Evolutionary conservation across 495 filamentous ascomycete species (phyloP), one percentile per base, ranked within the genome.

Genomic region (Penicillium chermesinum): DNA sequence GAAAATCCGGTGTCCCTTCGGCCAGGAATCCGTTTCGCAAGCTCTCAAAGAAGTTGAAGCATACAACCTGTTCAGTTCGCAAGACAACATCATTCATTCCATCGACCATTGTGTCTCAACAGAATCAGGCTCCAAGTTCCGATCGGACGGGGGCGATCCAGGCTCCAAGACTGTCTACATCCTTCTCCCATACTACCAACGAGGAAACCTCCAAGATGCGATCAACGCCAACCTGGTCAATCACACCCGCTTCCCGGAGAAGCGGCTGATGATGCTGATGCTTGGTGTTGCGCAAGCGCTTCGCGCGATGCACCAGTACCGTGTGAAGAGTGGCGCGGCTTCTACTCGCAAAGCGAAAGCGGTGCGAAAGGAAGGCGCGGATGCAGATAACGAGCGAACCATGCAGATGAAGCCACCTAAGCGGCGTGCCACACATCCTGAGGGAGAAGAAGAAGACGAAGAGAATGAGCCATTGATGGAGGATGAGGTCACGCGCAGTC

Each of bases 161-260:
- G 80, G 77, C 22, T 82, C 80, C 41, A 97, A 98, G 71, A 97
- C 91, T 1, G 93, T 97, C 16, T 97, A 97, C 60, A 94, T 98
- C 50, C 71, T 98, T 21, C 78, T 98, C 13, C 93, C 93, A 6
- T 98, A 97, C 66, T 98, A 95, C 68, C 78, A 88, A 50, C 75
- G 93, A 34, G 93, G 93, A 15, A 98, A 98, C 58, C 76, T 98
- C 20, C 93, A 98, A 64, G 93, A 98, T 69, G 85, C 91, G 36
- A 96, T 98, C 74, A 98, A 98, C 61, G 93, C 93, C 50, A 98
- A 98, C 66, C 69, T 97, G 41, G 91, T 98, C 73, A 97, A 98
- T 65, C 89, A 95, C 53, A 88, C 87, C n/a, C 79, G 75, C 39
- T 96, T 98, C 59, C 93, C 93, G 0, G 91, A 95, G 73, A 81